Conservation (phyloP, 225 moss, liverwort and hornwort genomes). For the Polytrichum formosum region DNA sequence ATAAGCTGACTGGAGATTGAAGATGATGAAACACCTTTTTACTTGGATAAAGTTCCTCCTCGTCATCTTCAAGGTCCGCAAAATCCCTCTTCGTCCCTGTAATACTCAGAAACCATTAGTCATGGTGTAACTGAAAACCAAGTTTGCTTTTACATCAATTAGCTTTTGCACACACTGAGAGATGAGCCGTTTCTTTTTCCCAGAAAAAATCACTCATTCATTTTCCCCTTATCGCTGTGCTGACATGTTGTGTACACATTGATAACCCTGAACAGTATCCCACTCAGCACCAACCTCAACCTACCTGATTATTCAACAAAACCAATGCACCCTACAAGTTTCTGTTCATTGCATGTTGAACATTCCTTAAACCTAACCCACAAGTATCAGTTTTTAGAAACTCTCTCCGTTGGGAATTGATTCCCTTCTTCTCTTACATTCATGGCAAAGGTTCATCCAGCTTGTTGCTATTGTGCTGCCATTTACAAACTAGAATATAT, state of each 20-base stretch:
- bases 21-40: constrained; percentile 43
- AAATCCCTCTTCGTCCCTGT: constrained; percentile 83
- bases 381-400: not conserved
- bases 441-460: not conserved
- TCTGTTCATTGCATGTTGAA: not conserved
- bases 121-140: not conserved
- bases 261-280: no score
- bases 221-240: no score
- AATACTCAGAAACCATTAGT: not conserved
- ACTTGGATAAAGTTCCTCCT: constrained; percentile 84
- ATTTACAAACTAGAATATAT: not conserved
- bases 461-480: not conserved
- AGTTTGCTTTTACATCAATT: not conserved
- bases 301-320: no score
- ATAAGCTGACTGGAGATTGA: not conserved
- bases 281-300: no score
- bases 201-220: no score
- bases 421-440: no score
- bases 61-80: constrained; percentile 90
- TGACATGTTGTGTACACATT: not conserved
- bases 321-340: no score
- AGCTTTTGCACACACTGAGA: not conserved
- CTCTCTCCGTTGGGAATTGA: no score
- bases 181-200: not conserved
- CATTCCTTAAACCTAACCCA: not conserved